Base-by-base conservation (phyloP, 441 rosid species). In the Eugenia klotzschiana region DNA sequence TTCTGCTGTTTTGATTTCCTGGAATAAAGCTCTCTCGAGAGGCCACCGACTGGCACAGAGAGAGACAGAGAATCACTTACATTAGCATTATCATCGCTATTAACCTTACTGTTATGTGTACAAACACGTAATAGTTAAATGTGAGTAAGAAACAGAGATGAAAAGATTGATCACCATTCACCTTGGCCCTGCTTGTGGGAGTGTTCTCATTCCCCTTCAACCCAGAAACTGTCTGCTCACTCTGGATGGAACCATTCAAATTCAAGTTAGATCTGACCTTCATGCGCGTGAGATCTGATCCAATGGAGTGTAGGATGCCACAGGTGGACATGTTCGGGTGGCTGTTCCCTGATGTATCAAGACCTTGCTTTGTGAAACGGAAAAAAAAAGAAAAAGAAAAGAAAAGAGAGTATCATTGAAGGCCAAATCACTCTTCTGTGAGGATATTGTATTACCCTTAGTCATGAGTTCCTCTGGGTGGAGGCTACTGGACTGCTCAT, bases 271-370 rank as follows among this genome's bases (percentile, higher is more conserved):
- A 93, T 89, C 88, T 84, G 53, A 91, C 89, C 90, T 84, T 94
- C 84, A 88, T 97, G 87, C 98, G 98, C 50, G 99, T 94, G 73
- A 94, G 90, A 87, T 95, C 98, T 72, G 99, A 97, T 74, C 98
- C 99, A 77, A 97, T 86, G 2, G 98, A 95, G 87, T 92, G 98
- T 83, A 97, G 92, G 64, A 56, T 93, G 51, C 98, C 98, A 55
- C 93, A 94, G 8, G 98, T 96, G 22, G 98, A 95, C 89, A 84
- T 86, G 89, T 96, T 95, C 51, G 84, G 87, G 23, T 50, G 84
- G 51, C 83, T 83, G 80, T 85, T 88, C 77, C 86, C 97, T 93
- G 88, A 56, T 25, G 81, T 86, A 52, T 37, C 72, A 80, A 83
- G 60, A 80, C 23, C 55, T 40, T 29, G n/a, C 64, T 2, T 27